A percentile compares a stretch with the other conserved stretches of the same genome.
These are phyloP conservation scores for Rhizopogon roseolus DNA, from an alignment of 768 basidiomycete genomes.

Conservation along the genomic window DNA sequence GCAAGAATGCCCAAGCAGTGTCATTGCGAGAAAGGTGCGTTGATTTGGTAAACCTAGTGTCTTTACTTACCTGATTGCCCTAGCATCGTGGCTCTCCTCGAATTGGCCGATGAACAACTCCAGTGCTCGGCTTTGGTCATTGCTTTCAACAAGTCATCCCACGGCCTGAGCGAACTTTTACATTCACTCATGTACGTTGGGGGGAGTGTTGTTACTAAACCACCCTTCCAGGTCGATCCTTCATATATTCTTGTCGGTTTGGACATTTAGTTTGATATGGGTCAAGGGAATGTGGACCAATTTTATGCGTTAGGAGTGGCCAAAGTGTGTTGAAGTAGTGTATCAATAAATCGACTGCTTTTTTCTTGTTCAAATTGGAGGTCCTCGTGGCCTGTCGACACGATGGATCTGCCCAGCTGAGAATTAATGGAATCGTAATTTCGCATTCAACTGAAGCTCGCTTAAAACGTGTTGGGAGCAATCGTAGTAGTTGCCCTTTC, in stretches of 20 bases:
- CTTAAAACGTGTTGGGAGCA: not conserved
- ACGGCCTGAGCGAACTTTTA: conserved; percentile 66
- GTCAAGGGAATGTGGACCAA: conserved; percentile 24
- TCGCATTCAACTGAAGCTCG: not conserved
- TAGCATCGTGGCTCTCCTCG: conserved; percentile 83
- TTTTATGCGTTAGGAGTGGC: not conserved
- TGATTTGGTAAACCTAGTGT: conserved; percentile 1
- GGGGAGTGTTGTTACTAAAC: conserved; percentile 78
- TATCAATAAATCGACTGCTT: not conserved
- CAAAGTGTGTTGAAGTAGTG: not conserved
- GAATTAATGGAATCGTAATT: too few species aligned
- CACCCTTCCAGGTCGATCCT: conserved; percentile 69
- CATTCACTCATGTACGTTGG: conserved; percentile 94
- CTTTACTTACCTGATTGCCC: not conserved
- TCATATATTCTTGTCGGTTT: conserved; percentile 82
- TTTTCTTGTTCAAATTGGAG: not conserved
- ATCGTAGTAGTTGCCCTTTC: not conserved
- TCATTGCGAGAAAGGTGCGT: conserved; percentile 78
- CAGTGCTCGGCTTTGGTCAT: conserved; percentile 77
- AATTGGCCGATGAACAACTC: conserved; percentile 82
- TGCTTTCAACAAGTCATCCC: conserved; percentile 68
- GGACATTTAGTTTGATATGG: conserved; percentile 51
- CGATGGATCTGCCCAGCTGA: too few species aligned
- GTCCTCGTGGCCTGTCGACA: not conserved
- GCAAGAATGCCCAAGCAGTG: conserved; percentile 75